Base-by-base conservation (phyloP, 2,329 filamentous ascomycete species). In the Colletotrichum sp. region DNA sequence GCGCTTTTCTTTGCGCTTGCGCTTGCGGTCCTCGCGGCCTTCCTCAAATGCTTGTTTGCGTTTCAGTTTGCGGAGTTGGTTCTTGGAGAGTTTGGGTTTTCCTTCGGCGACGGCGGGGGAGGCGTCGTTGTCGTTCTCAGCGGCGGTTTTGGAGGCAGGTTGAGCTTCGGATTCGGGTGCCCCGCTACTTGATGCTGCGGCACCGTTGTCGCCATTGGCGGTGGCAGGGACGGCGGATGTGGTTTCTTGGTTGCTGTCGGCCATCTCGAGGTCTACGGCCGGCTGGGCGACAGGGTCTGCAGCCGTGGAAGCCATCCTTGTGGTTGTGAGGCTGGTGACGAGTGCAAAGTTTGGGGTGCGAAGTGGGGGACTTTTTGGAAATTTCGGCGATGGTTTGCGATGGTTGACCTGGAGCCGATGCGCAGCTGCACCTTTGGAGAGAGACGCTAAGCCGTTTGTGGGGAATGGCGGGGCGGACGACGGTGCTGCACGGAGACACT, bases 41-140 rank as follows among this genome's bases (percentile, higher is more conserved):
- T 93, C 92, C 79, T 98, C 95, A 94, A 95, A 98, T 82, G 91
- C 88, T 81, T 94, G 89, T 77, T 92, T 89, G 71, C 92, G 92
- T 76, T 90, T 92, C 68, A 95, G 87, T 81, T 95, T 96, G 85
- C 98, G 98, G 75, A 94, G 87, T 79, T 96, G 94, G 80, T 93
- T 97, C 81, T 98, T 98, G 21, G 96, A 98, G 67, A 98, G 77
- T 30, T 78, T 77, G 56, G 72, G 52, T 30, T 74, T 59, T 14
- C 63, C 75, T 14, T 43, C n/a, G 14, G 43, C 34, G 18, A 43
- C 38, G 14, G 64, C 12, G 48, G 34, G 43, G n/a, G 43, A 52
- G 43, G 43, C 2, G 26, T 43, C n/a, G 24, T 69, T 18, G 16
- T 28, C 10, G 52, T 34, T 36, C n/a, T 48, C 3, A 8, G 55